Evolutionary conservation across 2,329 filamentous ascomycete species (phyloP).

Genomic region (Claviceps africana): DNA sequence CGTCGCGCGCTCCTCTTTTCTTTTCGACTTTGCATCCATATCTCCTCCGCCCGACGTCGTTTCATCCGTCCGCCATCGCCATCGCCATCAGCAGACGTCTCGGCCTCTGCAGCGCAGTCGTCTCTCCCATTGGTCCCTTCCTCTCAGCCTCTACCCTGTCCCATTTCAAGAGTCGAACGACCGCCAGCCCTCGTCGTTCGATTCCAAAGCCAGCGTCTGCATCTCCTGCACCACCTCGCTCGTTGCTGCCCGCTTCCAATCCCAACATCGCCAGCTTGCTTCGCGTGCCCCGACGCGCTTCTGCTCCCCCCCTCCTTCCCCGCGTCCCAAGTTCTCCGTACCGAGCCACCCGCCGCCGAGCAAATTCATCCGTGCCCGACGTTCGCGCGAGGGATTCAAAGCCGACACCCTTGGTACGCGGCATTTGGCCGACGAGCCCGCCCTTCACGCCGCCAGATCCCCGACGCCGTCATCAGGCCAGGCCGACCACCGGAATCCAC

Average conservation of each 20-base stretch:
- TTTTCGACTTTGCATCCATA: slow-evolving; percentile 1
- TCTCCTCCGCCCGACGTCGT: neutral
- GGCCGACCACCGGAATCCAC: neutral
- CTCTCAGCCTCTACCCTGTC: slow-evolving; percentile 5
- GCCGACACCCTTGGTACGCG: neutral
- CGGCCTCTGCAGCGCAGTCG: neutral
- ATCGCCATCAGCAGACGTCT: slow-evolving; percentile 1
- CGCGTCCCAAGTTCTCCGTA: neutral
- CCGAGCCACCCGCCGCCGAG: slow-evolving; percentile 1
- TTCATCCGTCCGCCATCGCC: slow-evolving; percentile 1
- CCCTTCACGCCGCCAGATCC: neutral
- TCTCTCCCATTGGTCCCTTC: slow-evolving; percentile 2
- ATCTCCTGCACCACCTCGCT: slow-evolving; percentile 1
- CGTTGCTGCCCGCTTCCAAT: neutral
- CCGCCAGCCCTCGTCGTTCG: slow-evolving; percentile 5
- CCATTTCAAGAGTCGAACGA: slow-evolving; percentile 3
- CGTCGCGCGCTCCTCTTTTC: neutral
- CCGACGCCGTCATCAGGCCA: neutral
- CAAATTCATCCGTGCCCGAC: neutral
- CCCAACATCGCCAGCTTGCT: neutral
- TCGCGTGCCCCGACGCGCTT: slow-evolving; percentile 1
- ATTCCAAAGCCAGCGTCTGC: slow-evolving; percentile 4
- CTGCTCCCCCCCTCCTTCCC: neutral
- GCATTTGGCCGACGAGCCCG: slow-evolving; percentile 1
- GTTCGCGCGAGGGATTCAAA: slow-evolving; percentile 1